Evolutionary conservation across 257 asterid genomes (phyloP).

Genomic region (Solanum dulcamara): DNA sequence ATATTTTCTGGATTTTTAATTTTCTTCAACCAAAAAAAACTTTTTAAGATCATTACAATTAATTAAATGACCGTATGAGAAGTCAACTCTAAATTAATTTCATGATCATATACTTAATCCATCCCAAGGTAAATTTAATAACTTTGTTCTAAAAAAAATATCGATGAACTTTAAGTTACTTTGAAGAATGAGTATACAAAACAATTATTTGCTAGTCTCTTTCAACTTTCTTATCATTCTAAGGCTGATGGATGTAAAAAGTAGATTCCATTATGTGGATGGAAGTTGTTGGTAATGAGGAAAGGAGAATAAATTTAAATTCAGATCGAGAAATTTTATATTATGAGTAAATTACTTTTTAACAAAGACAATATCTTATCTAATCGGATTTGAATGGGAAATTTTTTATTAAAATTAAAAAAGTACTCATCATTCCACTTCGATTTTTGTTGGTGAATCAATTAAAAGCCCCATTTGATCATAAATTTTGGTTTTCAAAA

Average conservation of each 20-base stretch:
- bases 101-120: neutral
- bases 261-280: neutral
- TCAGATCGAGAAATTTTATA: neutral
- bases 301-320: neutral
- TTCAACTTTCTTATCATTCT: neutral
- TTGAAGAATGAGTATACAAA: neutral
- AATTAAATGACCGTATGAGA: no score
- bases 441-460: neutral
- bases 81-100: neutral
- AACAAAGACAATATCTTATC: neutral
- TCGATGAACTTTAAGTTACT: neutral
- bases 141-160: neutral
- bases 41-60: neutral
- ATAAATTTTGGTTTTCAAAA: neutral
- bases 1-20: neutral
- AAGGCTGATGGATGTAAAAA: neutral
- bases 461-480: neutral
- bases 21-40: neutral
- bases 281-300: neutral
- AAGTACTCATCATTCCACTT: neutral
- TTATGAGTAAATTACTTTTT: neutral
- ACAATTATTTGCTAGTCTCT: neutral
- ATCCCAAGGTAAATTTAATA: neutral
- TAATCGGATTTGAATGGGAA: neutral
- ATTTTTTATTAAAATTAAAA: neutral